Evolutionary conservation across 306 rosid species (phyloP), one percentile per base, ranked within the genome.

Genomic region (Fagus sylvatica): DNA sequence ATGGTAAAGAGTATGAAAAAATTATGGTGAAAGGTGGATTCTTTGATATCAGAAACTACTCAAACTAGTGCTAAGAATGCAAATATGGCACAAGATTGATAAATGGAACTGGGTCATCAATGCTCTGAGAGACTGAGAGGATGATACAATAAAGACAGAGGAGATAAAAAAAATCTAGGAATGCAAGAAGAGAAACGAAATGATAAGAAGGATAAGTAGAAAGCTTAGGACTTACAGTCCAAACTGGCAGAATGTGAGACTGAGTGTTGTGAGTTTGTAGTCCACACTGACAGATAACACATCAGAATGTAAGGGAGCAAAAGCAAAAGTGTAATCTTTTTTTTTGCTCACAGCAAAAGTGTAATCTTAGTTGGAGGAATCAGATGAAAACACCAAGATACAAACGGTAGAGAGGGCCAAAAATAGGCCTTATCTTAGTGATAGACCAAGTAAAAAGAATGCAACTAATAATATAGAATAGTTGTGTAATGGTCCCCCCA

Each of bases 321-420:
- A 22, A 56, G 76, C 61, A n/a, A 1, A 66, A 83, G 85, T 77
- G 83, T 71, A n/a, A n/a, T n/a, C n/a, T n/a, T n/a, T n/a, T n/a
- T n/a, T n/a, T n/a, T n/a, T n/a, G n/a, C n/a, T n/a, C n/a, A n/a
- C n/a, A 56, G 76, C 61, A n/a, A 1, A 66, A 83, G 85, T 74
- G 80, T 71, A 75, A 75, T 76, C 80, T 74, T 84, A 74, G 87
- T 85, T 84, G 90, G 90, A 80, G 78, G 72, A 78, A 83, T 74
- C 53, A 74, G 80, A 51, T 65, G 67, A 32, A 74, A 80, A 78
- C 67, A 69, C 17, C 69, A 53, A 48, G 39, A 79, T 13, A 83
- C 61, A 80, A 43, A 78, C 76, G 12, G 15, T 37, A 68, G 76
- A 67, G 76, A 34, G 72, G 49, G 79, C 33, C 78, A 71, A 79